Conservation (phyloP, 495 filamentous ascomycete species). For the Daldinia decipiens region DNA sequence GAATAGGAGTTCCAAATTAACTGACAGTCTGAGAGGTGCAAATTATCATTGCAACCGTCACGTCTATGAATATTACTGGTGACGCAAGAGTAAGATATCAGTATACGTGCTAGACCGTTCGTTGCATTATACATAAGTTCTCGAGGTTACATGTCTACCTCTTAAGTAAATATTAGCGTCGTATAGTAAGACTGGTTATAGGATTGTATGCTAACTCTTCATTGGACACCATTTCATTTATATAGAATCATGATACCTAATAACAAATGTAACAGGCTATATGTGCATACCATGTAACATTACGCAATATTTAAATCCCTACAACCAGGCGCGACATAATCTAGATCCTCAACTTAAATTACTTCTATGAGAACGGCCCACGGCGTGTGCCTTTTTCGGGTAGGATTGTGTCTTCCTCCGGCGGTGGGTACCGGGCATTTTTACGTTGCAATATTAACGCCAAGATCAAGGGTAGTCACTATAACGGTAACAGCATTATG, state of each 20-base stretch:
- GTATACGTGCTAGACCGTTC: neutral
- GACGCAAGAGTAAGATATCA: neutral
- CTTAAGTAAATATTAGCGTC: neutral
- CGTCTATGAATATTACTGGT: neutral
- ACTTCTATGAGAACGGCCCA: constrained; percentile 12
- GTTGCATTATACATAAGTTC: neutral
- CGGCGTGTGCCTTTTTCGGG: constrained; percentile 24
- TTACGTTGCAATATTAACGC: constrained; percentile 34
- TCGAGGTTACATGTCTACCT: neutral
- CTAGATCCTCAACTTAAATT: constrained; percentile 7
- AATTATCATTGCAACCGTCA: too few relatives aligned
- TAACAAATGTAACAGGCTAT: neutral
- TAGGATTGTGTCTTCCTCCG: constrained; percentile 25
- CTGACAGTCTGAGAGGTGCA: neutral
- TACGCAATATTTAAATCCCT: neutral
- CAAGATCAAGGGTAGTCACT: constrained; percentile 26
- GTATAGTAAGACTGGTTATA: neutral
- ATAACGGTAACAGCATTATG: constrained; percentile 9
- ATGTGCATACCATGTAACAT: neutral
- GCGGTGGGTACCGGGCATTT: constrained; percentile 9
- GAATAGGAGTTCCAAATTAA: neutral
- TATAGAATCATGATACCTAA: neutral
- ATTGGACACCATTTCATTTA: neutral
- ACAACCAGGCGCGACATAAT: constrained; percentile 1
- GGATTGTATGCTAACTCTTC: neutral